phyloP scores from a whole-genome alignment of 2,329 filamentous ascomycete species.

The Fonsecaea pedrosoi region DNA sequence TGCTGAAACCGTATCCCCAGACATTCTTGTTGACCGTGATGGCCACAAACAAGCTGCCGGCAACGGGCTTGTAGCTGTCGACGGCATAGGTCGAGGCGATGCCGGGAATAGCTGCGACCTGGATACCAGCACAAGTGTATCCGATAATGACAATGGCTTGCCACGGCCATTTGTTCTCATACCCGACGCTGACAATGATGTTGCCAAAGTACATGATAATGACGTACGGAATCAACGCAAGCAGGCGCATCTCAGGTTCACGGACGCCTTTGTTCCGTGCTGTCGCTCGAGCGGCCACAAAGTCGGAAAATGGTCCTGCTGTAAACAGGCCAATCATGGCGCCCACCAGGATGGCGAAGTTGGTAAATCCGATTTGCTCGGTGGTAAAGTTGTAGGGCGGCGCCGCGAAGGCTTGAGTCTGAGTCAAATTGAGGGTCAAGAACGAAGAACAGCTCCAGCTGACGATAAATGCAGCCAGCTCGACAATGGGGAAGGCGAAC shows the following conservation, averaged over 20 bases:
- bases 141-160: constrained; percentile 62
- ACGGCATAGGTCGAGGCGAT: constrained; percentile 66
- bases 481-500: constrained; percentile 67
- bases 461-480: constrained; percentile 67
- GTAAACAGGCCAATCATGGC: constrained; percentile 62
- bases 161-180: constrained; percentile 62
- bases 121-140: constrained; percentile 62
- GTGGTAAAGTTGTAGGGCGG: constrained; percentile 63
- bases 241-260: constrained; percentile 65
- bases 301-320: constrained; percentile 63
- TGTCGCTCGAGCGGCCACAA: constrained; percentile 62
- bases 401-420: constrained; percentile 60
- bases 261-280: constrained; percentile 61
- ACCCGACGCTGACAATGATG: constrained; percentile 62
- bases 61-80: constrained; percentile 69
- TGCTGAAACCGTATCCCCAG: constrained; percentile 66
- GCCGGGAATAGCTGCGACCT: constrained; percentile 66
- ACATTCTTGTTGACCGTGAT: constrained; percentile 70
- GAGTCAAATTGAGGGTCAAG: constrained; percentile 67
- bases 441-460: constrained; percentile 66
- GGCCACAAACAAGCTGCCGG: constrained; percentile 65
- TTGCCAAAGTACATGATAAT: constrained; percentile 65
- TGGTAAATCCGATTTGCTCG: constrained; percentile 61
- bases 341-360: constrained; percentile 64
- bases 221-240: constrained; percentile 64